Conservation (phyloP, 2,329 filamentous ascomycete genomes). For the Kalaharituber pfeilii region DNA sequence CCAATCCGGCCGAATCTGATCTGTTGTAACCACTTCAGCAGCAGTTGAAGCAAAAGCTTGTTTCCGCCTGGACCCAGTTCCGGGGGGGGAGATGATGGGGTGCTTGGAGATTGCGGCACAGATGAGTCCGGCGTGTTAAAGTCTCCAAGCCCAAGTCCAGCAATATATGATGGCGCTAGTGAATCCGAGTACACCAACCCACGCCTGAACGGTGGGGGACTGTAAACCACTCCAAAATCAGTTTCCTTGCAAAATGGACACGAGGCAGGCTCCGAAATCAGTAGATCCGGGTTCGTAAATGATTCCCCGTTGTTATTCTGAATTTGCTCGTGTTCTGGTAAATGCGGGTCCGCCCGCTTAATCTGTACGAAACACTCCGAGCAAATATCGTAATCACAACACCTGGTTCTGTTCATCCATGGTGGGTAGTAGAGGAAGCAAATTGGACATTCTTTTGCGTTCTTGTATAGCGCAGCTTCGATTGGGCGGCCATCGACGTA, state of each 20-base stretch:
- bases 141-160: slow-evolving; percentile 63
- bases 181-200: slow-evolving; percentile 53
- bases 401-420: slow-evolving; percentile 82
- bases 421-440: slow-evolving; percentile 94
- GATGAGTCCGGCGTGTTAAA: slow-evolving; percentile 37
- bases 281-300: slow-evolving; percentile 34
- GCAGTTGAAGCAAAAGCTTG: slow-evolving; percentile 65
- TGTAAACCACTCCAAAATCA: slow-evolving; percentile 92
- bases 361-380: slow-evolving; percentile 99
- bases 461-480: slow-evolving; percentile 86
- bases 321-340: slow-evolving; percentile 41
- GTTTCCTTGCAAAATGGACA: slow-evolving; percentile 92
- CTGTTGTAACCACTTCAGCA: slow-evolving; percentile 76
- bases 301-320: slow-evolving; percentile 7
- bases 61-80: slow-evolving; percentile 33
- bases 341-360: slow-evolving; percentile 79
- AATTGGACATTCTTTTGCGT: slow-evolving; percentile 79
- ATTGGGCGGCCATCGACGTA: slow-evolving; percentile 88
- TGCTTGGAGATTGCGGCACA: slow-evolving; percentile 34
- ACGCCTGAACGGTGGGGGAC: slow-evolving; percentile 70
- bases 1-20: slow-evolving; percentile 88
- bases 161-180: slow-evolving; percentile 64
- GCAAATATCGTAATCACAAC: slow-evolving; percentile 90
- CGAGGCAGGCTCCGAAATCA: slow-evolving; percentile 78
- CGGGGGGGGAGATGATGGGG: slow-evolving; percentile 17